Evolutionary conservation across 371 early-diverging fungal species (phyloP).

Genomic region (Fennellomyces sp.): DNA sequence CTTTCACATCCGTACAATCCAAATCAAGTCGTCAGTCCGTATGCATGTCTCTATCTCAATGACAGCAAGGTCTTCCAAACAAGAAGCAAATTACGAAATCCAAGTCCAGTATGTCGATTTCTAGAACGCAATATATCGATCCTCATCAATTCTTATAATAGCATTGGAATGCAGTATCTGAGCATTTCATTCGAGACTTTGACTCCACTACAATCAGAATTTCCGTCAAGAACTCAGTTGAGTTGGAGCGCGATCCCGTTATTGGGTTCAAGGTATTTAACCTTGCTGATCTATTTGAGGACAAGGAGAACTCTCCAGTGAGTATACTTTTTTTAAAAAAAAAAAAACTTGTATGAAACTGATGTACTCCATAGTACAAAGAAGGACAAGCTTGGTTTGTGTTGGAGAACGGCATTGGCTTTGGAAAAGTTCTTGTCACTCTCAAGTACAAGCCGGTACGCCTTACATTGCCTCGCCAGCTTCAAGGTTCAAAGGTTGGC

Average conservation of each 20-base stretch:
- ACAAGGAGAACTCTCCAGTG: background rate
- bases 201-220: slow-evolving; percentile 27
- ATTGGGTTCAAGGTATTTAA: slow-evolving; percentile 27
- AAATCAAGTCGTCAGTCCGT: slow-evolving; percentile 36
- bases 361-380: slow-evolving; percentile 18
- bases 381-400: slow-evolving; percentile 39
- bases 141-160: no score
- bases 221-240: slow-evolving; percentile 34
- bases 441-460: slow-evolving; percentile 47
- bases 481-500: slow-evolving; percentile 42
- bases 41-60: slow-evolving; percentile 41
- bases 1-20: slow-evolving; percentile 46
- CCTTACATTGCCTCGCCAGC: slow-evolving; percentile 28
- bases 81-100: slow-evolving; percentile 34
- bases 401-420: slow-evolving; percentile 37
- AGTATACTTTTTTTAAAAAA: background rate
- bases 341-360: background rate
- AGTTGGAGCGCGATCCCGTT: slow-evolving; percentile 42
- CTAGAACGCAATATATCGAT: no score
- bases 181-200: slow-evolving; percentile 34
- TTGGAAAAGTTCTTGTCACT: slow-evolving; percentile 43
- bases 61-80: slow-evolving; percentile 44
- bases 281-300: slow-evolving; percentile 28
- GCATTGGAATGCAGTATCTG: slow-evolving; percentile 47
- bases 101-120: slow-evolving; percentile 32